Evolutionary conservation across 2,329 filamentous ascomycete species (phyloP), one percentile per base, ranked within the genome.

Genomic region (Cryphonectria radicalis): DNA sequence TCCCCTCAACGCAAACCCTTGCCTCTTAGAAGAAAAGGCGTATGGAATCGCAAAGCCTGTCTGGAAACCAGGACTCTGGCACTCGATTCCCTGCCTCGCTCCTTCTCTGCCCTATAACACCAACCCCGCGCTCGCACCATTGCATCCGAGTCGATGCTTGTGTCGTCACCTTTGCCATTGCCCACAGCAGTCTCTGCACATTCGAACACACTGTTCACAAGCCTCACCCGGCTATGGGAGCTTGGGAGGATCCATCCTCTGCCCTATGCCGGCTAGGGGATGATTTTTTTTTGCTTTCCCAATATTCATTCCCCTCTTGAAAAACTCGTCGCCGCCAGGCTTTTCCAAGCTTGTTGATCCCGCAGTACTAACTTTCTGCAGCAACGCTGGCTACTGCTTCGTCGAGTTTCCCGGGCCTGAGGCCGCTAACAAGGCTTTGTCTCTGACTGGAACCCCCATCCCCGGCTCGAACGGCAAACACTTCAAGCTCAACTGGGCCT

Each of bases 401-500:
- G 88, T 93, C 63, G 91, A 93, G 81, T 99, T 99, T 78, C 80
- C 89, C 70, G 91, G 87, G 76, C 88, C 94, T 13, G 93, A 95
- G 55, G 93, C 95, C 72, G 96, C 96, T 59, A 92, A 90, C 78
- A 98, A 97, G 86, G 96, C 96, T 53, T 88, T 99, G n/a, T 86
- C 87, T 63, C 87, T 98, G 66, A 98, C 97, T 81, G 95, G 96
- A 66, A 92, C 90, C 70, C 86, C 93, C 64, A 97, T 99, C 76
- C 95, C 95, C 63, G 98, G 98, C 88, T 97, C 94, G 73, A 68
- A 73, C 25, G 92, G 92, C 77, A 94, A 96, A 60, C 92, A 94
- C 65, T 99, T 99, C 89, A 98, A 98, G 88, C 90, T 99, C 73
- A 99, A 99, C 89, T 99, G 96, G 96, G 96, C 96, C 76, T 97